Conservation (phyloP, 2,329 filamentous ascomycete species). For the Bipolaris oryzae region DNA sequence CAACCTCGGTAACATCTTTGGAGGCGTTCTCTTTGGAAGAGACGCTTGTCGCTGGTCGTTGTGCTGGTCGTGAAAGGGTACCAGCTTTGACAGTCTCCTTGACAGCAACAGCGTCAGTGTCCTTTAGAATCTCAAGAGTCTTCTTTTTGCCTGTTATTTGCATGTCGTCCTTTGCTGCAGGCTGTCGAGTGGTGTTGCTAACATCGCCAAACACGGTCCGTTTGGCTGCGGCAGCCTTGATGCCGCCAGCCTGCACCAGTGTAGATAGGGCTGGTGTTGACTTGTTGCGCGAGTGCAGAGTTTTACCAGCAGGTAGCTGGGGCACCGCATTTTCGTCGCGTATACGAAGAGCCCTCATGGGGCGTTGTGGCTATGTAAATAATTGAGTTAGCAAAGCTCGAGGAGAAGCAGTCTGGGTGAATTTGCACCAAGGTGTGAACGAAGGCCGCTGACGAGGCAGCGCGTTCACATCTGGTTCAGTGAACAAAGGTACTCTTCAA, state of each 20-base stretch:
- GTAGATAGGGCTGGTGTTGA: slow-evolving; percentile 70
- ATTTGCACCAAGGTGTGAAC: slow-evolving; percentile 1
- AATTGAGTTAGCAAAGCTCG: slow-evolving; percentile 26
- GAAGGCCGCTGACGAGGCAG: slow-evolving; percentile 8
- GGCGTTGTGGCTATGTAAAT: slow-evolving; percentile 69
- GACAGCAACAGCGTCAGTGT: slow-evolving; percentile 32
- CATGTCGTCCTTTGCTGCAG: slow-evolving; percentile 61
- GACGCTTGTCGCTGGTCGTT: slow-evolving; percentile 57
- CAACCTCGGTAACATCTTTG: slow-evolving; percentile 22
- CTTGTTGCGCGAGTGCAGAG: slow-evolving; percentile 81
- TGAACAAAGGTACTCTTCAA: slow-evolving; percentile 5
- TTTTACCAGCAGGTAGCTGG: slow-evolving; percentile 50
- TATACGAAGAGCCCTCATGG: slow-evolving; percentile 62
- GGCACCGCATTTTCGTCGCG: slow-evolving; percentile 72
- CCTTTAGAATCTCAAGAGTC: slow-evolving; percentile 44
- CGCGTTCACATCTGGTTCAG: slow-evolving; percentile 4
- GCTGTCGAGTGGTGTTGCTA: slow-evolving; percentile 66
- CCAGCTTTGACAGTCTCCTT: slow-evolving; percentile 53
- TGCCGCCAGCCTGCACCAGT: slow-evolving; percentile 58
- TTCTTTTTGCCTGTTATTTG: slow-evolving; percentile 53
- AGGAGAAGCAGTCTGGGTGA: slow-evolving; percentile 8
- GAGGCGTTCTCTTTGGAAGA: slow-evolving; percentile 28
- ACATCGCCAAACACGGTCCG: slow-evolving; percentile 82
- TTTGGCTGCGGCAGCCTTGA: slow-evolving; percentile 71
- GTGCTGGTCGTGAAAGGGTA: slow-evolving; percentile 63